phyloP scores from a whole-genome alignment of 1,139 yeast genomes.

The Magnusiomyces clavatus region DNA sequence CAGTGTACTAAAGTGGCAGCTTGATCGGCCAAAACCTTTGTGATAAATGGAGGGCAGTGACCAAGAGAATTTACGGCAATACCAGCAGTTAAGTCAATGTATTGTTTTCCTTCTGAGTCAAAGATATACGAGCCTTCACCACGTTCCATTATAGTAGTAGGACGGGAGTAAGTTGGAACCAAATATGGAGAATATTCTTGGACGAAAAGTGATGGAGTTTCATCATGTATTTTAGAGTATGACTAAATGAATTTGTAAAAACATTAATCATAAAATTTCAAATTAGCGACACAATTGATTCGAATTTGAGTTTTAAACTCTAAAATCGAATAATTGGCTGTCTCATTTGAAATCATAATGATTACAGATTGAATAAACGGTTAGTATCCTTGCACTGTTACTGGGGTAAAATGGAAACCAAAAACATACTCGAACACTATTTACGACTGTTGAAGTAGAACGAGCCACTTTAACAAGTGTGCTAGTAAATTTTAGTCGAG shows the following conservation, averaged over 20 bases:
- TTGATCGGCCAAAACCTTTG: conserved; percentile 65
- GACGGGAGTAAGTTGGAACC: conserved; percentile 80
- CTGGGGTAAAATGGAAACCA: too few relatives aligned
- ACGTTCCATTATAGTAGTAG: conserved; percentile 50
- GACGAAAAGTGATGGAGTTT: conserved; percentile 25
- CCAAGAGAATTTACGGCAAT: conserved; percentile 96
- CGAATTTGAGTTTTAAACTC: too few relatives aligned
- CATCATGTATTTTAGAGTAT: conserved; percentile 1
- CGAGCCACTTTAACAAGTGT: too few relatives aligned
- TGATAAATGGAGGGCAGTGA: conserved; percentile 67
- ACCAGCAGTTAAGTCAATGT: conserved; percentile 89
- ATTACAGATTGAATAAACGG: too few relatives aligned
- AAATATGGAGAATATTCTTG: conserved; percentile 45
- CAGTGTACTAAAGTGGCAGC: conserved; percentile 68
- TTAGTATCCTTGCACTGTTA: too few relatives aligned
- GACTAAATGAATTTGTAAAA: neutral
- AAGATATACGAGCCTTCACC: conserved; percentile 70
- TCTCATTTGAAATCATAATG: too few relatives aligned
- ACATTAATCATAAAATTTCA: neutral
- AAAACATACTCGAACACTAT: too few relatives aligned
- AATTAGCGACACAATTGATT: neutral
- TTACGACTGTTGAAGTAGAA: too few relatives aligned
- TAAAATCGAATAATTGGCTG: too few relatives aligned
- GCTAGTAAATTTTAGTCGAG: too few relatives aligned
- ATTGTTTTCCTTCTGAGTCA: conserved; percentile 71